Percentiles rank a stretch among this genome's conserved stretches.
Conservation (phyloP, 2,329 filamentous ascomycete genomes). For the Incumbomyces delicatus region DNA sequence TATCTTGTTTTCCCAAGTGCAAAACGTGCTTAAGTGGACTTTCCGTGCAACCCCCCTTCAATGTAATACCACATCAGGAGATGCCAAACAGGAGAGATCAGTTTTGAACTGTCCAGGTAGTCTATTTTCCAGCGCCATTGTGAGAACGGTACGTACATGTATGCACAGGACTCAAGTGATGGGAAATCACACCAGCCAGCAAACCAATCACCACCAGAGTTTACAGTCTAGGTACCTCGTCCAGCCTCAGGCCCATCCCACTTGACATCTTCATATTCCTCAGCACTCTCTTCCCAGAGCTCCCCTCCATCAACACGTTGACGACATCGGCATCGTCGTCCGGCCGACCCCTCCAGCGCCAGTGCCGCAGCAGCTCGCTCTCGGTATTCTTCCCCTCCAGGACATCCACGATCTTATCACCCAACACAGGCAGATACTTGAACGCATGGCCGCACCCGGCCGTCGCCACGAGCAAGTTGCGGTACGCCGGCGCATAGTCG, state of each 20-base stretch:
- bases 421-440: conserved; percentile 52
- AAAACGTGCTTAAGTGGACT: no score
- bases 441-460: conserved; percentile 54
- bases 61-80: no score
- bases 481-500: conserved; percentile 40
- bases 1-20: no score
- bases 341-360: conserved; percentile 19
- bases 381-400: conserved; percentile 32
- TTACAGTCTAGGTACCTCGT: no score
- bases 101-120: no score
- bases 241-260: conserved; percentile 3
- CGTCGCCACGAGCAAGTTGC: conserved; percentile 49
- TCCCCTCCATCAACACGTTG: conserved; percentile 21
- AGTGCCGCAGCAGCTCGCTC: conserved; percentile 19
- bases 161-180: no score
- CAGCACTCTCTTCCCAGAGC: conserved; percentile 12
- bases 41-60: no score
- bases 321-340: conserved; percentile 8
- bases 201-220: no score
- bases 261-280: conserved; percentile 14
- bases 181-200: no score
- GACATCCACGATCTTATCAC: conserved; percentile 45
- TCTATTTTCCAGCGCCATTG: no score
- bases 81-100: no score
- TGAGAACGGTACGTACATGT: no score